These are phyloP conservation scores for Bryoerythrophyllum caledonicum DNA, from an alignment of 225 moss, liverwort and hornwort species.

Conservation along the genomic window DNA sequence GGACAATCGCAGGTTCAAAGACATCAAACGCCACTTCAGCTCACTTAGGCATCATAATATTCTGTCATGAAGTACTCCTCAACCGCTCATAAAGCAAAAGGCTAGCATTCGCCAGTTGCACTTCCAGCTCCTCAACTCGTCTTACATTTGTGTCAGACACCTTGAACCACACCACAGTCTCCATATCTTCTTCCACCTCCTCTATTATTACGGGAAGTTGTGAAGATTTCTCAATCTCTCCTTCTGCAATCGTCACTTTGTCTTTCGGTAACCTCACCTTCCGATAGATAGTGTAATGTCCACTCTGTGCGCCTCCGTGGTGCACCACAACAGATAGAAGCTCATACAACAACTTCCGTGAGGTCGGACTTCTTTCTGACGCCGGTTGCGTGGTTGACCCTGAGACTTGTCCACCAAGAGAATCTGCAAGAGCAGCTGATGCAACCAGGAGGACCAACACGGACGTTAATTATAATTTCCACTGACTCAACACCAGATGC, in stretches of 20 bases:
- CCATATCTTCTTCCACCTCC: conserved; percentile 30
- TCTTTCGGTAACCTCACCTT: conserved; percentile 55
- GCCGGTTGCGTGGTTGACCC: conserved; percentile 29
- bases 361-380: conserved; percentile 32
- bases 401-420: conserved; percentile 26
- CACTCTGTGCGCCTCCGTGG: conserved; percentile 86
- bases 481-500: conserved; percentile 13
- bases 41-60: conserved; percentile 8
- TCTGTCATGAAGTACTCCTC: conserved; percentile 26
- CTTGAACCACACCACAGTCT: conserved; percentile 72
- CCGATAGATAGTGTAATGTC: conserved; percentile 91
- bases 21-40: neutral
- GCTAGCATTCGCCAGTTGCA: conserved; percentile 69
- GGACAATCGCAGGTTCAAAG: conserved; percentile 25
- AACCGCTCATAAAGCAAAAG: conserved; percentile 80
- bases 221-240: conserved; percentile 18
- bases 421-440: conserved; percentile 47
- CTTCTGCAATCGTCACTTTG: conserved; percentile 22
- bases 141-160: conserved; percentile 78
- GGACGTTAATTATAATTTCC: neutral
- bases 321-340: conserved; percentile 93
- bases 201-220: conserved; percentile 6
- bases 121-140: conserved; percentile 79
- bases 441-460: conserved; percentile 23
- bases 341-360: conserved; percentile 68